Base-by-base conservation (phyloP, 352 stramenopile species). In the Phytophthora multivora region DNA sequence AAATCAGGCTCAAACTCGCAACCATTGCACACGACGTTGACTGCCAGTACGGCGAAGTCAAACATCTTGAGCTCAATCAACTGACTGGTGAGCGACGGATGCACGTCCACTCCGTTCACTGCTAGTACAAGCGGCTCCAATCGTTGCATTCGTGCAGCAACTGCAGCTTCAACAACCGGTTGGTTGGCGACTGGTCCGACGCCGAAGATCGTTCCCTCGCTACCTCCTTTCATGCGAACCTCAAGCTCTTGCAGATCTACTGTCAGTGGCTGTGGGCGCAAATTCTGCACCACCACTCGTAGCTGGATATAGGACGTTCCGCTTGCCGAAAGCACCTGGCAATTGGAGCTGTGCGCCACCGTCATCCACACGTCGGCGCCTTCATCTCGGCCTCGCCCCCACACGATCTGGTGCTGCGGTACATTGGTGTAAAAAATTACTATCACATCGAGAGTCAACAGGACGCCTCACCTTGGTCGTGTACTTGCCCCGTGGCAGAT, bases 1-100 rank as follows among this genome's bases (percentile, higher is more conserved):
- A 91, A 93, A 23, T 90, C 82, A 1, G 80, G 73, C 61, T 93
- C 82, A 15, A 93, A 93, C 31, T 91, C 82, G 48, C 82, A 91
- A 11, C 77, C 75, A 31, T 68, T 71, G 52, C 82, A 91, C 43
- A 79, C 73, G 13, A 93, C 76, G 31, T 80, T 88, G 19, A 91
- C 57, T 1, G 54, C 67, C 12, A 93, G 56, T 15, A 91, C 83
- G 0, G 69, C 79, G 51, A 88, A 90, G 18, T 90, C 80, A 56
- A 91, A 84, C 68, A 89, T 80, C 36, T 79, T 51, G 18, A 91
- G 71, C 31, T 79, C 71, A 41, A 89, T 51, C 23, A 48, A 19
- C 8, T 75, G 68, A 48, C 63, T 74, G 13, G 66, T 64, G 3
- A 69, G 43, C 18, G 45, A 59, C 43, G 60, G 43, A 2, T 69